Percentiles rank a stretch among this genome's conserved stretches.
Evolutionary conservation across 495 filamentous ascomycete species (phyloP).

Genomic region (Pseudomonodictys pantanalensis): DNA sequence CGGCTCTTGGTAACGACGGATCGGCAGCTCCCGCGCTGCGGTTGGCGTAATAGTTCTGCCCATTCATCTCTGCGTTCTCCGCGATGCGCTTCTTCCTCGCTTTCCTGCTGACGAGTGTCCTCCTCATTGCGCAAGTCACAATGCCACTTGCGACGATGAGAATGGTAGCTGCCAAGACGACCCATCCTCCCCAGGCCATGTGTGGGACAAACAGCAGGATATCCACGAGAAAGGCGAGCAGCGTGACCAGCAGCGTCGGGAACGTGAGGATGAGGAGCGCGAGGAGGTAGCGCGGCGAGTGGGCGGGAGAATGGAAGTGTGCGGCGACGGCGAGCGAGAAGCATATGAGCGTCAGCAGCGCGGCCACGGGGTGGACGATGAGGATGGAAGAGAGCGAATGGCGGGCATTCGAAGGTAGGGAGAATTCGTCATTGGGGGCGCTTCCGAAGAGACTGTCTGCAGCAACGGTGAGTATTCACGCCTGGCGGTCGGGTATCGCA

Average conservation of each 20-base stretch:
- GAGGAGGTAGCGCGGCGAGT: conserved; percentile 86
- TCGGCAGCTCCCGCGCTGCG: conserved; percentile 57
- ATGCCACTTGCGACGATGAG: conserved; percentile 79
- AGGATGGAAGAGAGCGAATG: conserved; percentile 86
- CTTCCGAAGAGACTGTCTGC: conserved; percentile 45
- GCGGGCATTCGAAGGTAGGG: conserved; percentile 69
- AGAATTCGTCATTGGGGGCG: conserved; percentile 57
- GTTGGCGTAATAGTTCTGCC: conserved; percentile 79
- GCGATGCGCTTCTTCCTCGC: conserved; percentile 87
- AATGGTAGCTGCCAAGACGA: conserved; percentile 88
- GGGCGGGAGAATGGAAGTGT: conserved; percentile 87
- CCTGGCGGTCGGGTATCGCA: background rate
- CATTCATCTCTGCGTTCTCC: conserved; percentile 93
- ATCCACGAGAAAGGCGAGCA: conserved; percentile 89
- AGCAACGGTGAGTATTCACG: conserved; percentile 1
- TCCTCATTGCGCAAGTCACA: conserved; percentile 94
- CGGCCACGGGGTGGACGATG: conserved; percentile 88
- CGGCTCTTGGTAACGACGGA: conserved; percentile 43
- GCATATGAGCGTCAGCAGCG: conserved; percentile 79
- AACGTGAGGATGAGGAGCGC: conserved; percentile 79
- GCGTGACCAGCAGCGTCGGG: conserved; percentile 76
- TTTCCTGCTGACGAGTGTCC: conserved; percentile 87
- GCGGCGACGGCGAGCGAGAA: conserved; percentile 74
- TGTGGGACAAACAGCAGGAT: conserved; percentile 96
- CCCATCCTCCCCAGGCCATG: conserved; percentile 89